Evolutionary conservation across 2,329 filamentous ascomycete species (phyloP), one percentile per base, ranked within the genome.

Genomic region (Alternaria postmessia): DNA sequence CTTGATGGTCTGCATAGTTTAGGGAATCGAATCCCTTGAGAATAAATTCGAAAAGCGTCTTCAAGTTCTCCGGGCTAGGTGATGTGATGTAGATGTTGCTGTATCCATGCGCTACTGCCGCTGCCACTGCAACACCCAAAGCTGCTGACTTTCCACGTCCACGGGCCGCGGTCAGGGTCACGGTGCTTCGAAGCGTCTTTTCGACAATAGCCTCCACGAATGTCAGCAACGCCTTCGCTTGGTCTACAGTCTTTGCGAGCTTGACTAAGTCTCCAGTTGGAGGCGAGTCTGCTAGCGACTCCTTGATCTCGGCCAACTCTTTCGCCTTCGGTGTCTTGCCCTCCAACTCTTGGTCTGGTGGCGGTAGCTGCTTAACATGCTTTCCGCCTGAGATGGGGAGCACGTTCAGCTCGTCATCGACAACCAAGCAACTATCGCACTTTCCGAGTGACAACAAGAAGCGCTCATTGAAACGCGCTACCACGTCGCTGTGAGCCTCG

Each of bases 1-100:
- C 95, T 69, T 93, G 89, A 75, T 99, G 95, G 71, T 99, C 95
- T 65, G 93, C 88, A 74, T 99, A 99, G 32, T 91, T 92, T 28
- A 99, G 85, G 11, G 94, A 92, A 77, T 99, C 95, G 72, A 99
- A 99, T 0, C 94, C 95, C 79, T 97, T 98, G 85, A 99, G 97
- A 18, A 99, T 88, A 73, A 99, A 99, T 73, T 99, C 94, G 76
- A 99, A 99, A 7, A 99, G 84, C 0, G 95, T 99, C 82, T 98
- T 99, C 85, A 99, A 85, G 81, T 99, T 99, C 81, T 99, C 96
- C 0, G 95, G 95, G 62, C 93, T 97, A 0, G 94, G 94, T 1
- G 94, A 98, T 1, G 95, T 99, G 76, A 99, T 97, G 81, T 99
- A 99, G 72, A 99, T 97, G 79, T 99, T 99, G 83, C 93, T 97